A percentile compares a stretch with the other conserved stretches of the same genome.
phyloP scores from a whole-genome alignment of 441 rosid genomes.

The Eutrema salsugineum region DNA sequence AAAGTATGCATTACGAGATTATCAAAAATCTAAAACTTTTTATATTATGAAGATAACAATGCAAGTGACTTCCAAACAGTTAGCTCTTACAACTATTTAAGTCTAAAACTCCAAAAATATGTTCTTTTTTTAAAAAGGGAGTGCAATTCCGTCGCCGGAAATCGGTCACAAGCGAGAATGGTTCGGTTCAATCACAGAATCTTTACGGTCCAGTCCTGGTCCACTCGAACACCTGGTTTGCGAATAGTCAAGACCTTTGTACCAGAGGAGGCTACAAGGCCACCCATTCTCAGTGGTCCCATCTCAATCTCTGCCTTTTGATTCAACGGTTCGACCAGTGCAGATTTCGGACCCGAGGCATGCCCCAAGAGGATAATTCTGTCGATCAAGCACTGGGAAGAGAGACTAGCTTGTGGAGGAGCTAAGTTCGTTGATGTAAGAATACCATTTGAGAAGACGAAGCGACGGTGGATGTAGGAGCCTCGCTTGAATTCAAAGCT shows the following conservation, averaged over 20 bases:
- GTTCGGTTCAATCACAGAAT: constrained; percentile 43
- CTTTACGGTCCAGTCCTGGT: constrained; percentile 81
- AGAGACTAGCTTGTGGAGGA: constrained; percentile 42
- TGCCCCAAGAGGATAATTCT: constrained; percentile 80
- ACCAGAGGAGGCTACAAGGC: constrained; percentile 26
- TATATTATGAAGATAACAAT: neutral
- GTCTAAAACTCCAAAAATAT: constrained; percentile 15
- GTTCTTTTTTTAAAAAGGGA: neutral
- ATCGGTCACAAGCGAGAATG: constrained; percentile 5
- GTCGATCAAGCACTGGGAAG: constrained; percentile 59
- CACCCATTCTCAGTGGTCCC: constrained; percentile 61
- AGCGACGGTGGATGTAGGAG: constrained; percentile 75
- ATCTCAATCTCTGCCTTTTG: constrained; percentile 53
- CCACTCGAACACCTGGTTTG: constrained; percentile 76
- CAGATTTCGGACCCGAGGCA: constrained; percentile 47
- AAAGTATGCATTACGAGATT: neutral
- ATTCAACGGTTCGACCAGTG: constrained; percentile 66
- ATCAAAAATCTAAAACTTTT: constrained; percentile 8
- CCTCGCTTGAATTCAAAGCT: constrained; percentile 73
- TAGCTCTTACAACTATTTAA: constrained; percentile 27
- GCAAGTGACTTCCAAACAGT: constrained; percentile 15
- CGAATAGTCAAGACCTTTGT: constrained; percentile 65
- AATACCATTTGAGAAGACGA: constrained; percentile 66
- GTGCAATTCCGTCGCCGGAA: neutral
- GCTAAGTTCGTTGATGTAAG: constrained; percentile 60